These are phyloP conservation scores for Trichosporon inkin DNA, from an alignment of 1,284 basidiomycete genomes.

Conservation along the genomic window DNA sequence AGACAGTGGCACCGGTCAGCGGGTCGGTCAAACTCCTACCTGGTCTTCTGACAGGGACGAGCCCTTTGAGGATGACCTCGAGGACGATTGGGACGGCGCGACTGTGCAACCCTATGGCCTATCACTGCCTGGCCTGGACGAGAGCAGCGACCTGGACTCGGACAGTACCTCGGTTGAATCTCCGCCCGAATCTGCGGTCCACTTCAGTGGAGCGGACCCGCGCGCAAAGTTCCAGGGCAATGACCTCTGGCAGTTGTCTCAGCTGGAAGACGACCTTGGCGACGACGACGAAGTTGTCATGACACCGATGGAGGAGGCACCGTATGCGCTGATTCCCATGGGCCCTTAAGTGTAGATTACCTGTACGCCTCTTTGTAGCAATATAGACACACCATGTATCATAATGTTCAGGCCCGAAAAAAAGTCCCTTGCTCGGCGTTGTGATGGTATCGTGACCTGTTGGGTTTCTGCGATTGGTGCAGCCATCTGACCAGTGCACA, in stretches of 20 bases:
- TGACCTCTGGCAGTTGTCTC: background rate
- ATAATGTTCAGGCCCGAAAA: background rate
- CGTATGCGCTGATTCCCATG: background rate
- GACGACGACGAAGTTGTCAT: background rate
- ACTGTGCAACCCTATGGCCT: background rate
- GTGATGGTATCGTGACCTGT: too few relatives aligned
- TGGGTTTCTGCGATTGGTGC: too few relatives aligned
- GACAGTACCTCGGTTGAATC: background rate
- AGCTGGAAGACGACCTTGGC: background rate
- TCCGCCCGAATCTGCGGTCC: background rate
- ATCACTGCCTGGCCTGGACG: background rate
- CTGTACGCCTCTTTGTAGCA: background rate
- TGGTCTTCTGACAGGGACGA: background rate
- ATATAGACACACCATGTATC: background rate
- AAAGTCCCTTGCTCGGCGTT: too few relatives aligned
- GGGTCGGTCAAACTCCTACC: background rate
- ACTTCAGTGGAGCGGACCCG: background rate
- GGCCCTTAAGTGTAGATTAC: background rate
- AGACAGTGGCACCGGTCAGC: background rate
- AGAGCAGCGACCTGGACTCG: conserved; percentile 3
- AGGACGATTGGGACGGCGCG: background rate
- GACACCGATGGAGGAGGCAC: background rate
- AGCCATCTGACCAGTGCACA: too few relatives aligned
- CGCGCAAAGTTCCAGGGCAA: background rate
- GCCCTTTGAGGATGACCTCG: background rate